phyloP scores from a whole-genome alignment of 2,329 filamentous ascomycete genomes.

The Acarospora socialis region DNA sequence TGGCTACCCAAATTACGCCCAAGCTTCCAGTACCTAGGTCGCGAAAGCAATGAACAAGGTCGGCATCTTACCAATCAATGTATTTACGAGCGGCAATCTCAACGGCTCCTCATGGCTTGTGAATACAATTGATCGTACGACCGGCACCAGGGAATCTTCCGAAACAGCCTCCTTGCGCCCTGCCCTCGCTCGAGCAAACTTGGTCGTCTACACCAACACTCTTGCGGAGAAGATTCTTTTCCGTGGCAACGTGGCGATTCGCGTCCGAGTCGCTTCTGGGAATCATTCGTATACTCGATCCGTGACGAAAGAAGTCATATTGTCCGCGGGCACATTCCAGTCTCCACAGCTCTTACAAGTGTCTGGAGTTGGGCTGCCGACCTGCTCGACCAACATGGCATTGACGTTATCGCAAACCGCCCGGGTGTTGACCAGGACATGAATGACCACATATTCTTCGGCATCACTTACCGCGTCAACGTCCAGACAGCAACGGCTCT shows the following conservation, averaged over 20 bases:
- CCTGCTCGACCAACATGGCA: slow-evolving; percentile 30
- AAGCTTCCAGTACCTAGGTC: no score
- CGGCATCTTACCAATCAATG: neutral
- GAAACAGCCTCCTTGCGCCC: slow-evolving; percentile 24
- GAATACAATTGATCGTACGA: slow-evolving; percentile 21
- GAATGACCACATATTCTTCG: slow-evolving; percentile 27
- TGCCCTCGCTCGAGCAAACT: slow-evolving; percentile 16
- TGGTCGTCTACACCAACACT: slow-evolving; percentile 29
- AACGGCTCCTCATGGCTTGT: slow-evolving; percentile 24
- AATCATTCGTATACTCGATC: slow-evolving; percentile 1
- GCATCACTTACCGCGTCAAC: slow-evolving; percentile 23
- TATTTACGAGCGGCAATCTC: slow-evolving; percentile 22
- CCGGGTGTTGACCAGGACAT: slow-evolving; percentile 39
- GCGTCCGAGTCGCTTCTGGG: slow-evolving; percentile 24
- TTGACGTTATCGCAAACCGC: slow-evolving; percentile 32
- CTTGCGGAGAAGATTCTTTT: slow-evolving; percentile 35
- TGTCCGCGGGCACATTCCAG: slow-evolving; percentile 37
- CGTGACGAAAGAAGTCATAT: slow-evolving; percentile 31
- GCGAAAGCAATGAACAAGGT: neutral
- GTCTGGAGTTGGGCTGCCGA: slow-evolving; percentile 34
- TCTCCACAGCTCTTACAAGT: slow-evolving; percentile 37
- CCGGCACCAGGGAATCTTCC: slow-evolving; percentile 15
- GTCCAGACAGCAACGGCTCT: no score
- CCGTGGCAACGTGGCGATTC: slow-evolving; percentile 24
- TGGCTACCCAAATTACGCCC: no score